Base-by-base conservation (phyloP, 1,284 basidiomycete genomes). In the Chalciporus piperatoides region DNA sequence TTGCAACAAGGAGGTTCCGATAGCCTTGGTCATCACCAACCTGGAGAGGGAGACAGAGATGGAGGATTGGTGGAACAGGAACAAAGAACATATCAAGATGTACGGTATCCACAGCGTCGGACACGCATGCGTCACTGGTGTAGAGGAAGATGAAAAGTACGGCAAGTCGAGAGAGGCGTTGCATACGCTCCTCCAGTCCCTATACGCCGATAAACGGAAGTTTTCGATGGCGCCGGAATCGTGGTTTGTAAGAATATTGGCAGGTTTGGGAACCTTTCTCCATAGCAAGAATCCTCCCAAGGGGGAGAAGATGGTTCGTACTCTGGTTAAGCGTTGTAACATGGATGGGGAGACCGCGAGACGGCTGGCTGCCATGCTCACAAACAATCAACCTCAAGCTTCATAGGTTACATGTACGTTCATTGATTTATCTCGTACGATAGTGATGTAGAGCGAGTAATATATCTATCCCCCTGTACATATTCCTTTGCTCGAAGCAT, bases 101-200 rank as follows among this genome's bases (percentile, higher is more conserved):
- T 58, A 68, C 30, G 62, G 60, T 1, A 71, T 75, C 52, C 49
- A 53, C 28, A 65, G 67, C 23, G 28, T 51, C 1, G 70, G 62
- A 4, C 60, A 67, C 17, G 73, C 71, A n/a, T 76, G 73, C 46
- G 63, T 75, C 30, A 76, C 74, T 0, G 68, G 70, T n/a, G 62
- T 67, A 27, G 51, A 44, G 19, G 62, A 57, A 7, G 65, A 63
- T 19, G 46, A 30, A n/a, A 52, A 52, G 25, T 53, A 39, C 38
- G 27, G 25, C 8, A 17, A 46, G 35, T 53, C 52, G 21, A 38
- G 30, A n/a, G 17, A 21, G 21, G 51, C 25, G 19, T 40, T 49
- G 21, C 30, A 25, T 19, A 11, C 17, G n/a, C 48, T 49, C 33
- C 25, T 49, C 33, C 8, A 8, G 15, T 44, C 42, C 15, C 8